Evolutionary conservation across 2,329 filamentous ascomycete species (phyloP).

Genomic region (Chrysoporthe cubensis): DNA sequence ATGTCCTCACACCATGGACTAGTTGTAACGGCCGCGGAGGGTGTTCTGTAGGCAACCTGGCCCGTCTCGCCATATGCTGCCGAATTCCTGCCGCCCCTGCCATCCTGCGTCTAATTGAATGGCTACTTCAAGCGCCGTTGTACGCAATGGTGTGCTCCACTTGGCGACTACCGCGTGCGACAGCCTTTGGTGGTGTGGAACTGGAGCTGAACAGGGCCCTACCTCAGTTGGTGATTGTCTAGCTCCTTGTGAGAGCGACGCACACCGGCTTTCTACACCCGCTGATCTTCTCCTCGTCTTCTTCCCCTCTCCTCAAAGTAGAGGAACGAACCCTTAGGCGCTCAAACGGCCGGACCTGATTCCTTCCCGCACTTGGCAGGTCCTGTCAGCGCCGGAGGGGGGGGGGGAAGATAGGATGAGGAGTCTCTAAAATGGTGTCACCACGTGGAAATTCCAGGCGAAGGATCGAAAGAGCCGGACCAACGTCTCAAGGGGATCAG

Average conservation of each 20-base stretch:
- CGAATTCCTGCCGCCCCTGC: too few relatives aligned
- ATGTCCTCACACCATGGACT: too few relatives aligned
- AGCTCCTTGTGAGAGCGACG: not conserved
- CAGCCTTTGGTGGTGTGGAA: constrained; percentile 1
- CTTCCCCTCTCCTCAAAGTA: not conserved
- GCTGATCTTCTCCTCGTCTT: not conserved
- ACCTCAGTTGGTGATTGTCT: not conserved
- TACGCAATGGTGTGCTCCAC: not conserved
- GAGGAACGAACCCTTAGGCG: not conserved
- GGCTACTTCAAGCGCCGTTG: not conserved
- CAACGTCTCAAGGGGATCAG: constrained; percentile 2
- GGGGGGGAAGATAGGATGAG: not conserved
- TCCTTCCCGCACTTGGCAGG: constrained; percentile 25
- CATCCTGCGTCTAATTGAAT: constrained; percentile 1
- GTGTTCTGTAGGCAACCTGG: too few relatives aligned
- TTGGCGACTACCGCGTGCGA: not conserved
- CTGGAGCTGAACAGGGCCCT: not conserved
- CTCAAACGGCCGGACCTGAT: constrained; percentile 1
- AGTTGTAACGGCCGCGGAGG: too few relatives aligned
- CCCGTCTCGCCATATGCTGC: too few relatives aligned
- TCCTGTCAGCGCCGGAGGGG: constrained; percentile 6
- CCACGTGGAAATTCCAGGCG: constrained; percentile 20
- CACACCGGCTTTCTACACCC: not conserved
- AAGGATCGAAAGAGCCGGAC: constrained; percentile 3
- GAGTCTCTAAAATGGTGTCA: constrained; percentile 14